Evolutionary conservation across 1,139 yeast genomes (phyloP).

Genomic region (Zygoascus hellenicus): DNA sequence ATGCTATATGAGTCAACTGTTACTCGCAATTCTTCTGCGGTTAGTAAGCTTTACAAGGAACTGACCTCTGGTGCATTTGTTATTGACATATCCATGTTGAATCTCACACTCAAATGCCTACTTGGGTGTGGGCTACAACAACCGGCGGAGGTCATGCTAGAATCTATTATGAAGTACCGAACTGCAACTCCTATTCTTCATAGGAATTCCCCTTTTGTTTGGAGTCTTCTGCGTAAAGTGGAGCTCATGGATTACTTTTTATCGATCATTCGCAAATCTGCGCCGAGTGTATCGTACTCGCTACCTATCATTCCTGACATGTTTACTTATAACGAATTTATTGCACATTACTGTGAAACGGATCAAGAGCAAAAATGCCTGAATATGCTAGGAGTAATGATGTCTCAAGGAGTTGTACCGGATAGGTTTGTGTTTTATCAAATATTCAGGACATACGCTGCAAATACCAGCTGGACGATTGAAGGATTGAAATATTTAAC

Average conservation of each 20-base stretch:
- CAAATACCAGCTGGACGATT: constrained; percentile 1
- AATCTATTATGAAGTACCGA: constrained; percentile 7
- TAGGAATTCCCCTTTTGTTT: background rate
- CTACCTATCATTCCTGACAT: constrained; percentile 12
- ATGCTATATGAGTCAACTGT: constrained; percentile 14
- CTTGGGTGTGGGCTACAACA: constrained; percentile 14
- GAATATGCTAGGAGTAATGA: constrained; percentile 6
- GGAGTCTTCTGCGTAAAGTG: constrained; percentile 8
- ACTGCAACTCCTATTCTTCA: constrained; percentile 6
- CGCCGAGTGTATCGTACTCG: constrained; percentile 1
- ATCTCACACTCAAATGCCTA: constrained; percentile 16
- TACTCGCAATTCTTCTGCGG: constrained; percentile 10
- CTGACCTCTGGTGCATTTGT: constrained; percentile 12
- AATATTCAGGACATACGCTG: constrained; percentile 9
- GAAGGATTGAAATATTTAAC: constrained; percentile 10
- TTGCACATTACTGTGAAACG: constrained; percentile 7
- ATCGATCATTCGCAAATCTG: background rate
- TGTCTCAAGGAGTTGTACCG: constrained; percentile 9
- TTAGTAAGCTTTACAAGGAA: constrained; percentile 14
- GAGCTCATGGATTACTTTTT: constrained; percentile 11
- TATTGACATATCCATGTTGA: constrained; percentile 18
- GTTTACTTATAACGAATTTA: constrained; percentile 9
- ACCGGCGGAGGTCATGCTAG: constrained; percentile 14
- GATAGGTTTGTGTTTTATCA: constrained; percentile 7
- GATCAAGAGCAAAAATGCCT: constrained; percentile 4